These are phyloP conservation scores for Cydonia oblonga DNA, from an alignment of 331 rosid species.

Conservation along the genomic window DNA sequence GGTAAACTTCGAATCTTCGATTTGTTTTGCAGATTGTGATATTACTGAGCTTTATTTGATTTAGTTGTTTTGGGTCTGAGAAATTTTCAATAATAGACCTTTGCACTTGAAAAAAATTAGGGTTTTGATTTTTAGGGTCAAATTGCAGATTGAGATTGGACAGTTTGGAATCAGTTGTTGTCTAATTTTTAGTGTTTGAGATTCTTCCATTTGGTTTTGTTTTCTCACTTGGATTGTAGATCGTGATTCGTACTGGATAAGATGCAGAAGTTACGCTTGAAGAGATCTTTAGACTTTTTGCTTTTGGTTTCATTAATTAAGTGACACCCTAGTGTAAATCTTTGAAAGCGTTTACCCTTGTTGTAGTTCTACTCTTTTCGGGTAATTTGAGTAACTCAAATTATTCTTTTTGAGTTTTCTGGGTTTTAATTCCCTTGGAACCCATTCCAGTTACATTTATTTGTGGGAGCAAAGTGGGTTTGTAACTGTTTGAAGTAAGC, in stretches of 20 bases:
- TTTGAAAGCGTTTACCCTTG: background rate
- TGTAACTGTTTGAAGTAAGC: background rate
- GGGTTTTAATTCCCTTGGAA: background rate
- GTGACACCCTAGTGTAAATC: background rate
- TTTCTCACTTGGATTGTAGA: background rate
- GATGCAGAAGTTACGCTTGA: background rate
- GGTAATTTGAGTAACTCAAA: background rate
- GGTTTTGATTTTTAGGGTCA: too few relatives aligned
- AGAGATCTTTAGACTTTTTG: background rate
- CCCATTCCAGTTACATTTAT: background rate
- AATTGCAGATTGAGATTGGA: too few relatives aligned
- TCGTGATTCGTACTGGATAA: background rate
- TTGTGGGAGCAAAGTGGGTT: background rate
- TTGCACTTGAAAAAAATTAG: too few relatives aligned
- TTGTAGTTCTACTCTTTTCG: background rate
- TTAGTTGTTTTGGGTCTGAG: too few relatives aligned
- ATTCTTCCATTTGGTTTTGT: background rate
- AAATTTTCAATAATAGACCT: too few relatives aligned
- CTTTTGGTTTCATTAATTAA: background rate
- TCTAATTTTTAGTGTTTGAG: background rate
- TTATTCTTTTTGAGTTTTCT: too few relatives aligned
- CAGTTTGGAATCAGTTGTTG: too few relatives aligned
- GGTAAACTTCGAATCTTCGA: too few relatives aligned
- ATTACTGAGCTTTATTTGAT: too few relatives aligned
- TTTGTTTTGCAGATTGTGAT: too few relatives aligned